These are phyloP conservation scores for Ogataea hybrid DNA, from an alignment of 1,139 yeast genomes.

Conservation along the genomic window DNA sequence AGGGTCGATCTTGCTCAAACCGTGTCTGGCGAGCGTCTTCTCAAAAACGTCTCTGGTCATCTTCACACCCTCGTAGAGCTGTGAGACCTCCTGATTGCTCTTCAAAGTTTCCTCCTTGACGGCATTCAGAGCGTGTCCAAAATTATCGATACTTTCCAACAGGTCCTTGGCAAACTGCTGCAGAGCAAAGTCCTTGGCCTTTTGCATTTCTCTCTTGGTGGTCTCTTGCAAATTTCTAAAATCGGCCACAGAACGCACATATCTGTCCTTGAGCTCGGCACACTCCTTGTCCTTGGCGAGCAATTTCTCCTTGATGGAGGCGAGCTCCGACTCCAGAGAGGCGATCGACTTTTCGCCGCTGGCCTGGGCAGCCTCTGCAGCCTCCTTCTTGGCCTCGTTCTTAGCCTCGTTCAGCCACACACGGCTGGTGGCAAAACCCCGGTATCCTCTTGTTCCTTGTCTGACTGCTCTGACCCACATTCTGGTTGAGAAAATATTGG, in stretches of 20 bases:
- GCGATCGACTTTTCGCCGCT: conserved; percentile 11
- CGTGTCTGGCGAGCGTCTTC: conserved; percentile 79
- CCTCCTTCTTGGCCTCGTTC: conserved; percentile 20
- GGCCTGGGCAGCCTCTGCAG: conserved; percentile 11
- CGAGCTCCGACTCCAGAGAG: conserved; percentile 32
- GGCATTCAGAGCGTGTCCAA: conserved; percentile 80
- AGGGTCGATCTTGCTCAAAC: conserved; percentile 79
- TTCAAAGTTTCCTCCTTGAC: conserved; percentile 65
- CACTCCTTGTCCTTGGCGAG: conserved; percentile 73
- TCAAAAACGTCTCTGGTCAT: conserved; percentile 89
- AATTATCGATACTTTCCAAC: conserved; percentile 87
- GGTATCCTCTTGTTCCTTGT: conserved; percentile 4
- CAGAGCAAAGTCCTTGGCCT: conserved; percentile 87
- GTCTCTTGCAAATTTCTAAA: conserved; percentile 92
- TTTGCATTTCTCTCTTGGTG: conserved; percentile 81
- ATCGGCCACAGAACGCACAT: conserved; percentile 84
- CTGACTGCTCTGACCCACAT: conserved; percentile 3
- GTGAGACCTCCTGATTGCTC: conserved; percentile 62
- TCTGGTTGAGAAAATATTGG: conserved; percentile 1
- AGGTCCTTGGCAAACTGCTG: conserved; percentile 92
- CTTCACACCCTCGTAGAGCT: conserved; percentile 83
- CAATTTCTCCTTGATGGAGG: conserved; percentile 53
- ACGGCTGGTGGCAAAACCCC: conserved; percentile 18
- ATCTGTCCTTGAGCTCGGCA: conserved; percentile 80
- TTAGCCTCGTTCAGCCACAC: conserved; percentile 22